Percentiles rank a stretch among this genome's conserved stretches.
Conservation (phyloP, 2,329 filamentous ascomycete species). For the Colletotrichum noveboracense region DNA sequence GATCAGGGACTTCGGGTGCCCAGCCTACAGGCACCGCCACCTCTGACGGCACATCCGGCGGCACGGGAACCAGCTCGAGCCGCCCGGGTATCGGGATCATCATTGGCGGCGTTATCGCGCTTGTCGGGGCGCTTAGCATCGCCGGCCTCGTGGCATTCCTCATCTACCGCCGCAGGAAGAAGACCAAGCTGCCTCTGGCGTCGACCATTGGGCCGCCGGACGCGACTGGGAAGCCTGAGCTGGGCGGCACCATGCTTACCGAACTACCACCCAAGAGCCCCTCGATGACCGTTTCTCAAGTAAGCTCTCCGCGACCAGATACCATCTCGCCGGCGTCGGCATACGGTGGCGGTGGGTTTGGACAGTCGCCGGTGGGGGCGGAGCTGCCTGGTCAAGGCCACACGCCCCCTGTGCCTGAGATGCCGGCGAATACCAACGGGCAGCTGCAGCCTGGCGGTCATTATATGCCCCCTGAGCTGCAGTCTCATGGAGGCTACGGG, state of each 20-base stretch:
- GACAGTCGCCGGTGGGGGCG: conserved; percentile 25
- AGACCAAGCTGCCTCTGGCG: conserved; percentile 17
- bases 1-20: not conserved
- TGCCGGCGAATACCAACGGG: conserved; percentile 23
- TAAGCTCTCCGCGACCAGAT: conserved; percentile 23
- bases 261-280: conserved; percentile 32
- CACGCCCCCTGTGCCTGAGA: conserved; percentile 21
- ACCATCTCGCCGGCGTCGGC: conserved; percentile 31
- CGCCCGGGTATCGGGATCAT: conserved; percentile 37
- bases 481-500: conserved; percentile 16
- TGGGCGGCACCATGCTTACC: conserved; percentile 24
- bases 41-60: conserved; percentile 2
- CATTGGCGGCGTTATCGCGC: conserved; percentile 29
- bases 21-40: not conserved
- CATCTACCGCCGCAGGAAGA: conserved; percentile 40
- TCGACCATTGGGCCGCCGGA: conserved; percentile 19
- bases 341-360: conserved; percentile 25
- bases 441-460: conserved; percentile 23
- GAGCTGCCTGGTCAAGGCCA: conserved; percentile 31
- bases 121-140: conserved; percentile 19
- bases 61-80: not conserved
- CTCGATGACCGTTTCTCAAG: conserved; percentile 29
- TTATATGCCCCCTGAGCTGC: conserved; percentile 26
- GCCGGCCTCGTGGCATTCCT: conserved; percentile 36
- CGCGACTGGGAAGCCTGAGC: conserved; percentile 38